Evolutionary conservation across 1,139 yeast species (phyloP).

Genomic region (Petasospora rhodanensis): DNA sequence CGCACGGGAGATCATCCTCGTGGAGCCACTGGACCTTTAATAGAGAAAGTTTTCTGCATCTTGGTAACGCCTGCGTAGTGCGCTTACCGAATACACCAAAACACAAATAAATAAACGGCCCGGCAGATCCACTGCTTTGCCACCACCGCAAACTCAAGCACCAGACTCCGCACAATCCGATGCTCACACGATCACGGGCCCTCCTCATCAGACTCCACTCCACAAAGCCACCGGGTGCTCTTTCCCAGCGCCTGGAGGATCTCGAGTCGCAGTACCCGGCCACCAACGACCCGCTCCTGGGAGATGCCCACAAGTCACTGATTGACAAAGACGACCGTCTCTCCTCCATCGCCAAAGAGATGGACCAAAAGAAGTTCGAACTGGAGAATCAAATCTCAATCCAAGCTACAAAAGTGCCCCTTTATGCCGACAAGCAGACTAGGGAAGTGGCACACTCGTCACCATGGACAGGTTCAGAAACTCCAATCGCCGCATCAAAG

Average conservation of each 20-base stretch:
- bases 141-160: background rate
- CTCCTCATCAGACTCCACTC: slow-evolving; percentile 1
- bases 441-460: slow-evolving; percentile 47
- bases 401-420: slow-evolving; percentile 37
- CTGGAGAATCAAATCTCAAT: slow-evolving; percentile 36
- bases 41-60: no score
- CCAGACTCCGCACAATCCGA: background rate
- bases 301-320: slow-evolving; percentile 15
- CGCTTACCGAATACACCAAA: background rate
- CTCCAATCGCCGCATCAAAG: slow-evolving; percentile 43
- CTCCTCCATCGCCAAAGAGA: slow-evolving; percentile 23
- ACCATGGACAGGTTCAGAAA: slow-evolving; percentile 73
- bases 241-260: slow-evolving; percentile 18
- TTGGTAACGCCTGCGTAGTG: background rate
- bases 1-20: slow-evolving; percentile 18
- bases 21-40: slow-evolving; percentile 14
- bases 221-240: slow-evolving; percentile 8
- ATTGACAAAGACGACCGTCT: slow-evolving; percentile 24
- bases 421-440: slow-evolving; percentile 45
- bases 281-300: slow-evolving; percentile 16
- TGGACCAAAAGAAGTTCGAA: slow-evolving; percentile 31
- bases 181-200: background rate
- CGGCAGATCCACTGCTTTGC: no score
- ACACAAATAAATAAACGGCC: background rate
- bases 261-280: slow-evolving; percentile 13